Percentiles rank a stretch among this genome's conserved stretches.
phyloP scores from a whole-genome alignment of 2,329 filamentous ascomycete genomes.

The Chaetoscypha palmicola region DNA sequence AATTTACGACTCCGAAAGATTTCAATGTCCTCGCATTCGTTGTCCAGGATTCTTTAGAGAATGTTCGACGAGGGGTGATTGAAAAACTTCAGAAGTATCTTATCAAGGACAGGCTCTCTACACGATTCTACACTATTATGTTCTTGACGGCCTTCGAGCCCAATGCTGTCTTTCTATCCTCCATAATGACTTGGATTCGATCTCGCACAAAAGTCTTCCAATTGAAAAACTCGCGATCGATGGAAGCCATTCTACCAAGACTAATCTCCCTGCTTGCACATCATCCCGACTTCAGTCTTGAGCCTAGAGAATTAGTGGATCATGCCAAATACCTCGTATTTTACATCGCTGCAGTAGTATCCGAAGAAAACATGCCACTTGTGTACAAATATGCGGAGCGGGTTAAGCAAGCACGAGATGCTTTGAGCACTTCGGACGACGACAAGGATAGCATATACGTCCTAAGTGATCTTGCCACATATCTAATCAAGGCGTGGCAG shows the following conservation, averaged over 20 bases:
- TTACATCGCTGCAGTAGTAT: conserved; percentile 76
- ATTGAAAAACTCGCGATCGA: conserved; percentile 51
- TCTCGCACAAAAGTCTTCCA: conserved; percentile 65
- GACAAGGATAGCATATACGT: conserved; percentile 76
- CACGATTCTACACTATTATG: conserved; percentile 80
- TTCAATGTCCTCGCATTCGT: conserved; percentile 80
- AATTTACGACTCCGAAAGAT: conserved; percentile 60
- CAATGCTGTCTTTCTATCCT: conserved; percentile 60
- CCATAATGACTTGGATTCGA: conserved; percentile 81
- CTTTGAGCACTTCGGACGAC: conserved; percentile 58
- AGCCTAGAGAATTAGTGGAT: conserved; percentile 64
- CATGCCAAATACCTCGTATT: conserved; percentile 86
- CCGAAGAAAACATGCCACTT: conserved; percentile 77
- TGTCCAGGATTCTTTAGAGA: conserved; percentile 66
- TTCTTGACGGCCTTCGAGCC: conserved; percentile 93
- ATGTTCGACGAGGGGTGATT: conserved; percentile 73
- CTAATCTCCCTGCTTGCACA: conserved; percentile 85
- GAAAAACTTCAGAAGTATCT: conserved; percentile 88
- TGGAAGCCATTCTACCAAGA: conserved; percentile 77
- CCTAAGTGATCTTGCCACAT: conserved; percentile 78
- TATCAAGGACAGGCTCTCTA: conserved; percentile 59
- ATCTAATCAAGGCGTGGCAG: conserved; percentile 76
- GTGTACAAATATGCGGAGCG: conserved; percentile 90
- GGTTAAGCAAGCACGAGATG: conserved; percentile 84
- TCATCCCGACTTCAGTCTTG: conserved; percentile 76